A percentile compares a stretch with the other conserved stretches of the same genome.
These are phyloP conservation scores for Lasiosphaeria hispida DNA, from an alignment of 495 filamentous ascomycete genomes.

Conservation along the genomic window DNA sequence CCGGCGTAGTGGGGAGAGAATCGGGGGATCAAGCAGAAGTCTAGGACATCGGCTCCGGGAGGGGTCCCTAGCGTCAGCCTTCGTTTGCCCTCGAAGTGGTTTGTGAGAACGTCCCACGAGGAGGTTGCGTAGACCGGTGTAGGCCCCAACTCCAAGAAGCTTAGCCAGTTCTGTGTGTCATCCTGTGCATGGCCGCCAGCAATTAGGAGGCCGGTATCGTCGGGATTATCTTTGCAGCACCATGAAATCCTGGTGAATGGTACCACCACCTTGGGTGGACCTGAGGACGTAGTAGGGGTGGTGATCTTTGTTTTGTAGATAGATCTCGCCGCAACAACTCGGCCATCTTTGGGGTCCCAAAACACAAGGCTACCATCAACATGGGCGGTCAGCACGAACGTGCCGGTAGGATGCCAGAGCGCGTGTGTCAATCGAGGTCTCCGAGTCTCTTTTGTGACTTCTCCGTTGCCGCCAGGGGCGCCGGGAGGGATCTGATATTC, in stretches of 20 bases:
- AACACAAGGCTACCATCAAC: conserved; percentile 88
- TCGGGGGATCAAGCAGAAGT: conserved; percentile 81
- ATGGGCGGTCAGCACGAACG: conserved; percentile 81
- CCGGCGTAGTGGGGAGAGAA: conserved; percentile 81
- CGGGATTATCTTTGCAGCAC: conserved; percentile 89
- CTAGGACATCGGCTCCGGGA: conserved; percentile 70
- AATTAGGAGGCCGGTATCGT: conserved; percentile 86
- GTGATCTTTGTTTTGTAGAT: conserved; percentile 70
- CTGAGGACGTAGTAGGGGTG: conserved; percentile 40
- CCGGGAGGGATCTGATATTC: conserved; percentile 78
- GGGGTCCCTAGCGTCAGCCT: conserved; percentile 73
- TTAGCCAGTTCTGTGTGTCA: conserved; percentile 68
- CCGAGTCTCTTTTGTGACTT: conserved; percentile 49
- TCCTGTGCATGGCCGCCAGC: conserved; percentile 71
- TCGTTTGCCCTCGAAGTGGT: conserved; percentile 71
- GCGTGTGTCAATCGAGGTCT: conserved; percentile 73
- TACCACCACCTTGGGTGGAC: conserved; percentile 41
- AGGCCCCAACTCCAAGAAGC: conserved; percentile 81
- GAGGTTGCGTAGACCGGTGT: conserved; percentile 91
- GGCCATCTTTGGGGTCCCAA: conserved; percentile 92
- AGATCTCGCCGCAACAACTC: conserved; percentile 78
- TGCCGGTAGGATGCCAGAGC: conserved; percentile 92
- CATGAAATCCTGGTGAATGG: conserved; percentile 77
- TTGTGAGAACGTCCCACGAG: conserved; percentile 75
- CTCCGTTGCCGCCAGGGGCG: conserved; percentile 76